Conservation (phyloP, 768 basidiomycete genomes). For the Lentinula sp. region DNA sequence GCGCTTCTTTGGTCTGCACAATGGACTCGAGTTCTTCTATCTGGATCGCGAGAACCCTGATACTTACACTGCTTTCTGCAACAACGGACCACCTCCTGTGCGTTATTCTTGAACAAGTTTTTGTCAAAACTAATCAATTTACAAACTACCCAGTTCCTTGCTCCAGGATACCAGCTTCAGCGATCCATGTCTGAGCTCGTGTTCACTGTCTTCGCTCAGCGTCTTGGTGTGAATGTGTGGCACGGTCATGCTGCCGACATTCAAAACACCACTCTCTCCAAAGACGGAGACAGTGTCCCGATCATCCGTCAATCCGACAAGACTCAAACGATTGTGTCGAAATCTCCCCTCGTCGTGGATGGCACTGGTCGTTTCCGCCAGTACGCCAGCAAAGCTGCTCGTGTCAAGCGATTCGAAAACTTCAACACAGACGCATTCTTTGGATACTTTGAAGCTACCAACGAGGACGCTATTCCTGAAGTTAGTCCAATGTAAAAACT, state of each 20-base stretch:
- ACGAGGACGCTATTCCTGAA: constrained; percentile 6
- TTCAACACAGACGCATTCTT: constrained; percentile 12
- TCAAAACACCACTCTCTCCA: constrained; percentile 7
- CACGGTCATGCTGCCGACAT: constrained; percentile 9
- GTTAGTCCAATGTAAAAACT: not conserved
- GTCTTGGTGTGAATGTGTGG: constrained; percentile 11
- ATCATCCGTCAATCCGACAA: constrained; percentile 1
- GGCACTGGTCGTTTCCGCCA: constrained; percentile 8
- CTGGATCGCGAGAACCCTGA: constrained; percentile 10
- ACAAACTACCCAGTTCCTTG: not conserved
- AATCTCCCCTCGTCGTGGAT: constrained; percentile 9
- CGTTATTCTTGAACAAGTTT: not conserved
- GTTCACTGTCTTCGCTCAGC: constrained; percentile 11
- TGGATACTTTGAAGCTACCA: constrained; percentile 8
- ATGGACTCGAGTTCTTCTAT: constrained; percentile 10
- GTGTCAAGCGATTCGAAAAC: constrained; percentile 11
- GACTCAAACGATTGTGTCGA: not conserved
- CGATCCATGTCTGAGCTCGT: constrained; percentile 11
- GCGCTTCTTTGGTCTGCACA: constrained; percentile 10
- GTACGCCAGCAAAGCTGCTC: not conserved
- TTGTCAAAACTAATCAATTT: not conserved
- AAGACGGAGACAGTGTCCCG: constrained; percentile 7
- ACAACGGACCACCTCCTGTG: constrained; percentile 11
- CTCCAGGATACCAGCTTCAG: constrained; percentile 9
- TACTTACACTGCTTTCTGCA: constrained; percentile 8